A percentile compares a stretch with the other conserved stretches of the same genome.
Conservation (phyloP, 768 basidiomycete species). For the Pleurotus pulmonarius region DNA sequence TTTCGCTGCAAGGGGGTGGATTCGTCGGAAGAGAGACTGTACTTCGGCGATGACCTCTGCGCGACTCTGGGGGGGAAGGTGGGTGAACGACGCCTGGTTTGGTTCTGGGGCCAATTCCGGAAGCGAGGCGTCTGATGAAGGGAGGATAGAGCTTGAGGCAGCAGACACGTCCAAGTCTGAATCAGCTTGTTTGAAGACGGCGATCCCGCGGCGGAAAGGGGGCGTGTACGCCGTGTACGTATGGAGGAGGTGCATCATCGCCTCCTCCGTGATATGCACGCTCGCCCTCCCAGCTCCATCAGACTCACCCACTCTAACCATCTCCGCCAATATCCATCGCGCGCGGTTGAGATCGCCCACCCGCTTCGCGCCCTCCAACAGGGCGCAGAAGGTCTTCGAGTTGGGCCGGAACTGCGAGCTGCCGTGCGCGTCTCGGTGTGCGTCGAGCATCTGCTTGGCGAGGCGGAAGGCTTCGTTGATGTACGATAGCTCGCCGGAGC, state of each 20-base stretch:
- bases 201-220: conserved; percentile 54
- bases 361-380: conserved; percentile 89
- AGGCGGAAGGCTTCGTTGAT: conserved; percentile 82
- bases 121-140: background rate
- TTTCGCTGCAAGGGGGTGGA: conserved; percentile 31
- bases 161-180: conserved; percentile 8
- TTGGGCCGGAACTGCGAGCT: conserved; percentile 57
- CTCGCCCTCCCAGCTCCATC: conserved; percentile 17
- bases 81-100: conserved; percentile 33
- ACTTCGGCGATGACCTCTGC: conserved; percentile 73
- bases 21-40: conserved; percentile 56
- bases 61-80: conserved; percentile 67
- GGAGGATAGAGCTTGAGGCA: background rate
- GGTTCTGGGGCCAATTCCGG: conserved; percentile 11
- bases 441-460: conserved; percentile 83
- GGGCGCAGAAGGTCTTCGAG: conserved; percentile 66
- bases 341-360: conserved; percentile 78
- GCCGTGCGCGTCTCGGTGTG: conserved; percentile 62
- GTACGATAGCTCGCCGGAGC: conserved; percentile 56
- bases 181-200: conserved; percentile 34
- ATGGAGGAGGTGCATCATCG: conserved; percentile 84
- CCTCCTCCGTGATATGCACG: conserved; percentile 52
- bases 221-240: conserved; percentile 80
- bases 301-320: conserved; percentile 36
- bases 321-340: conserved; percentile 89